Conservation (phyloP, 768 basidiomycete species). For the Paxillus ammoniavirescens region DNA sequence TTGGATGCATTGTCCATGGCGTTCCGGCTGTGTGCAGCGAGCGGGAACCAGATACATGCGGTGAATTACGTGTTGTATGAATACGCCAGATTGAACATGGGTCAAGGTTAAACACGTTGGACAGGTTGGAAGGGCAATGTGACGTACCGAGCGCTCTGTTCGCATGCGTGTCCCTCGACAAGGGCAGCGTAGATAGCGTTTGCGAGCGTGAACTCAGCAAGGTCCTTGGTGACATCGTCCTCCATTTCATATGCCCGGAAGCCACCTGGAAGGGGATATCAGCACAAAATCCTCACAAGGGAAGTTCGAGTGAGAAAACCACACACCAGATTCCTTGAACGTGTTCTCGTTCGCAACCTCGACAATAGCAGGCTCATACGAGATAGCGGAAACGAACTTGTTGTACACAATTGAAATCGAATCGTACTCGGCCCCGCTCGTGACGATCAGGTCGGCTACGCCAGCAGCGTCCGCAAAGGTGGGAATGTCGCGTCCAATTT, state of each 20-base stretch:
- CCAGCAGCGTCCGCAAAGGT: constrained; percentile 95
- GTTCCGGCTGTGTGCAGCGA: constrained; percentile 57
- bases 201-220: constrained; percentile 93
- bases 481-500: constrained; percentile 96
- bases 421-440: constrained; percentile 84
- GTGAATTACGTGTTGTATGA: not conserved
- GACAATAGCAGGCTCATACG: constrained; percentile 77
- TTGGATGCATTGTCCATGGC: constrained; percentile 99
- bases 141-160: constrained; percentile 82
- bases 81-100: not conserved
- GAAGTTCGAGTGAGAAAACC: not conserved
- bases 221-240: constrained; percentile 90
- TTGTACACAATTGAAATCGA: constrained; percentile 79
- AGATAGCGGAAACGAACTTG: constrained; percentile 85
- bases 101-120: not conserved
- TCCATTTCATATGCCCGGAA: constrained; percentile 98
- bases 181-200: constrained; percentile 95
- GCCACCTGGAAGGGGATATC: constrained; percentile 48
- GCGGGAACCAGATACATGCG: not conserved
- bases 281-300: constrained; percentile 1
- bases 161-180: constrained; percentile 93
- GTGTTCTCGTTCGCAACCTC: constrained; percentile 81
- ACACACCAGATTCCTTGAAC: constrained; percentile 78
- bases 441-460: constrained; percentile 89
- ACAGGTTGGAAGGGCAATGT: too few relatives aligned